Base-by-base conservation (phyloP, 140 eudicot species). In the Ambrosia hybrid region DNA sequence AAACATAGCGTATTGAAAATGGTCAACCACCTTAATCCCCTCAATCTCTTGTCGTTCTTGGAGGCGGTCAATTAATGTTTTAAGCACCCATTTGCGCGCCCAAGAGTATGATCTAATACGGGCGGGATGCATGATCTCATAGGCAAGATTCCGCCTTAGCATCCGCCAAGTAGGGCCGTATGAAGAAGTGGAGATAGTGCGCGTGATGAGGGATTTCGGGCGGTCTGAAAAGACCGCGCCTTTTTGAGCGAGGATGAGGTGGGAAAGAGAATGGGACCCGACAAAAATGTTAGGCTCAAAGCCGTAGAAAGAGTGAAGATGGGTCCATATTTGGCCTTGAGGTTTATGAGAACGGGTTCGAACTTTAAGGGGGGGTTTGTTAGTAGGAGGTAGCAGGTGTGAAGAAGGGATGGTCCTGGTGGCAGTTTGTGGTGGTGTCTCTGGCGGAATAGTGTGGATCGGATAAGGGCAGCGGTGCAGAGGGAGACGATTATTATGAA, bases 71-170 rank as follows among this genome's bases (percentile, higher is more conserved):
- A 81, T 37, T 11, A 74, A 51, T 30, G 71, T 10, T 0, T 53
- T 46, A 5, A 86, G 77, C 10, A 71, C 96, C 89, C 89, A 86
- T 10, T 45, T 71, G 5, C 89, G 84, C 3, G 81, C 89, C 69
- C 51, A 36, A 17, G 88, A 71, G 34, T 30, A 30, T 2, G 34
- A 30, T 30, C 34, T 30, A 30, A 30, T 30, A 30, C 34, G 34
- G 0, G 66, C 41, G 0, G 91, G 83, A 49, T 83, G 89, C 48
- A 88, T 80, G 21, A 82, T 74, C 63, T 83, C 87, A 3, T 80
- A 38, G 12, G 85, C 58, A 4, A 88, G 80, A 65, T 83, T 88
- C 0, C 91, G 56, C 0, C 79, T 53, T 3, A 74, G 56, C 15
- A 65, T 10, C 36, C 72, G 41, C 79, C 79, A 74, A 10, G 73